Base-by-base conservation (phyloP, 805 yeast species). In the Starmerella scarabaei region DNA sequence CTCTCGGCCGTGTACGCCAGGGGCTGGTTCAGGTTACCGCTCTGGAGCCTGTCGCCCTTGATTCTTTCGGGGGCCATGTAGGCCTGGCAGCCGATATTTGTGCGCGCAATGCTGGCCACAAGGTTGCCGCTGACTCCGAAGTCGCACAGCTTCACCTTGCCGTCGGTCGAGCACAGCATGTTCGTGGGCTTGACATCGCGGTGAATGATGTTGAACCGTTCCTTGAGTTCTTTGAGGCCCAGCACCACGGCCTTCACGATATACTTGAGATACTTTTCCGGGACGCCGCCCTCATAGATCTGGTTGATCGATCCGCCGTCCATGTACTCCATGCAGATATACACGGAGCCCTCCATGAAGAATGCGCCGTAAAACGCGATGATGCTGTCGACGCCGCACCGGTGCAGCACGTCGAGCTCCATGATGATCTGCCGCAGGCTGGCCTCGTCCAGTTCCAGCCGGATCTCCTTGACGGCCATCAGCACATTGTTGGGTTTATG, bases 31-130 rank as follows among this genome's bases (percentile, higher is more conserved):
- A 47, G 46, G 65, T 75, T 45, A 70, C 53, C 51, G 21, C 49
- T 47, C 29, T 48, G 42, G 28, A 52, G 50, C n/a, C 47, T 48
- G 35, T 44, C 48, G 7, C 26, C 26, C 42, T 51, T 49, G 51
- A 91, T 91, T 55, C 98, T 72, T 58, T 88, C 98, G 1, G 98
- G 98, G 1, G 97, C 97, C 97, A 91, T 91, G 60, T 88, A 88
- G 1, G 94, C 80, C 62, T 91, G 98, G 61, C 98, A 88, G 4
- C 98, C 98, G 49, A 88, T 84, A 53, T 91, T 88, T 0, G 98
- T 88, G 53, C 84, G 77, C 14, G 97, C 97, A 52, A 88, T 67
- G 0, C 94, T 83, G 2, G 96, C 94, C 18, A 91, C 97, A 45
- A 88, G 65, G 55, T 88, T 88, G 16, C 97, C 97, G 39, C 85